phyloP scores from a whole-genome alignment of 2,329 filamentous ascomycete species.

The Alternaria brassicae region DNA sequence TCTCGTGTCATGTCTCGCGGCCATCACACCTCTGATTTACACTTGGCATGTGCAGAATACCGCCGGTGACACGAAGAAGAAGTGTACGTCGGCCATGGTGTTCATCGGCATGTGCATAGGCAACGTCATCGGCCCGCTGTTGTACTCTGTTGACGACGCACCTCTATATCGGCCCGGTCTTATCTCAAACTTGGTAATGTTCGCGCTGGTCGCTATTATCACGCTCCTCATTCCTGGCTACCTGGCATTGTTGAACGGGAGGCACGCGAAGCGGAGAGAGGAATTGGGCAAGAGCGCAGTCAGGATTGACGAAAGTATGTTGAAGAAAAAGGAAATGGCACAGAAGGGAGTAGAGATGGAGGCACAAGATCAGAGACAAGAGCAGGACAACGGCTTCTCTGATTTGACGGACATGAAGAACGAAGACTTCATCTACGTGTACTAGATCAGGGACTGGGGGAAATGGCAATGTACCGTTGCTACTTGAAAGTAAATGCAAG shows the following conservation, averaged over 20 bases:
- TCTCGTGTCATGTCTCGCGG: conserved; percentile 52
- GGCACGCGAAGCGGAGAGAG: conserved; percentile 40
- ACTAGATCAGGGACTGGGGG: background rate
- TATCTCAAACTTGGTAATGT: conserved; percentile 47
- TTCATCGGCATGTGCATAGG: conserved; percentile 50
- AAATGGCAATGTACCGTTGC: background rate
- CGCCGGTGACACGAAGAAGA: conserved; percentile 49
- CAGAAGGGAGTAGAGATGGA: conserved; percentile 25
- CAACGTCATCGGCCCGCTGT: conserved; percentile 48
- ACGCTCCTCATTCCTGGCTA: conserved; percentile 42
- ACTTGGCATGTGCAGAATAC: conserved; percentile 51
- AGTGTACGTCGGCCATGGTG: conserved; percentile 47
- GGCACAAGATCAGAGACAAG: conserved; percentile 9
- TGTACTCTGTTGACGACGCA: conserved; percentile 46
- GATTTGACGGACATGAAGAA: conserved; percentile 32
- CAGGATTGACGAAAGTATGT: conserved; percentile 46
- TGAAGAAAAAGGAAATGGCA: conserved; percentile 31
- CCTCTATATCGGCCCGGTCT: conserved; percentile 46
- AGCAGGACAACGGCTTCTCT: conserved; percentile 26
- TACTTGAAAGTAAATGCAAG: background rate
- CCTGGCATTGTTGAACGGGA: conserved; percentile 40
- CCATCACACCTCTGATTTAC: conserved; percentile 48
- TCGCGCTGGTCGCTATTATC: conserved; percentile 39
- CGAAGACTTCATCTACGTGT: conserved; percentile 27
- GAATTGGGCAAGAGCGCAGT: conserved; percentile 40